Evolutionary conservation across 345 rosid species (phyloP).

Genomic region (Anacardium occidentale): DNA sequence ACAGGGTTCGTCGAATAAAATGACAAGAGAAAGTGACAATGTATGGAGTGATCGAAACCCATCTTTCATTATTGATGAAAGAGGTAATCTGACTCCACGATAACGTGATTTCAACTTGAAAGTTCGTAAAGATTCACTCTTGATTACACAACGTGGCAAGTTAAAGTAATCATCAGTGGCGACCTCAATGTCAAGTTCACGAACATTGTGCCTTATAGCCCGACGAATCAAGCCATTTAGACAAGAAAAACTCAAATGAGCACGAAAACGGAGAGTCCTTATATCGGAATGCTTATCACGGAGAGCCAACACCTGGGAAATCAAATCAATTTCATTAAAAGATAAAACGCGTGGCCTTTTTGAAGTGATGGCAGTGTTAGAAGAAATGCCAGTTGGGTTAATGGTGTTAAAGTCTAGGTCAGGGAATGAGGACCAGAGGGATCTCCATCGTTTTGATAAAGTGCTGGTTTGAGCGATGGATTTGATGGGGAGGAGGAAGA

Average conservation of each 20-base stretch:
- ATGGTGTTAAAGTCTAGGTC: conserved; percentile 82
- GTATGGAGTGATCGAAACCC: conserved; percentile 59
- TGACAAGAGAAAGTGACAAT: conserved; percentile 52
- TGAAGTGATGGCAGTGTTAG: conserved; percentile 10
- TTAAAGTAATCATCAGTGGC: conserved; percentile 73
- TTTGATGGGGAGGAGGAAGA: conserved; percentile 58
- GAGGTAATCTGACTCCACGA: conserved; percentile 77
- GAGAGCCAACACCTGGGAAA: conserved; percentile 39
- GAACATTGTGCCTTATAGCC: conserved; percentile 65
- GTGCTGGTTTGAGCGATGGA: conserved; percentile 52
- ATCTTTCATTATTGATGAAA: conserved; percentile 42
- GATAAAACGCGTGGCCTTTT: conserved; percentile 14
- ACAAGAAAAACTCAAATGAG: conserved; percentile 54
- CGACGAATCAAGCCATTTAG: conserved; percentile 66
- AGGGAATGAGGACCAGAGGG: conserved; percentile 73
- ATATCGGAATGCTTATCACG: conserved; percentile 51
- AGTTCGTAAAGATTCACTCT: conserved; percentile 49
- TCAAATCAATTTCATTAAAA: conserved; percentile 34
- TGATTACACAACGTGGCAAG: conserved; percentile 60
- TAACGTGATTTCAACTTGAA: conserved; percentile 54
- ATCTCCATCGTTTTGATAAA: conserved; percentile 67
- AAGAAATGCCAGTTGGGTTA: conserved; percentile 6
- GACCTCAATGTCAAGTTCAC: conserved; percentile 71
- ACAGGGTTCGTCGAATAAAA: conserved; percentile 45
- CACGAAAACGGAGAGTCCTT: conserved; percentile 58